Evolutionary conservation across 495 filamentous ascomycete species (phyloP), one percentile per base, ranked within the genome.

Genomic region (Hypoxylon perforatum): DNA sequence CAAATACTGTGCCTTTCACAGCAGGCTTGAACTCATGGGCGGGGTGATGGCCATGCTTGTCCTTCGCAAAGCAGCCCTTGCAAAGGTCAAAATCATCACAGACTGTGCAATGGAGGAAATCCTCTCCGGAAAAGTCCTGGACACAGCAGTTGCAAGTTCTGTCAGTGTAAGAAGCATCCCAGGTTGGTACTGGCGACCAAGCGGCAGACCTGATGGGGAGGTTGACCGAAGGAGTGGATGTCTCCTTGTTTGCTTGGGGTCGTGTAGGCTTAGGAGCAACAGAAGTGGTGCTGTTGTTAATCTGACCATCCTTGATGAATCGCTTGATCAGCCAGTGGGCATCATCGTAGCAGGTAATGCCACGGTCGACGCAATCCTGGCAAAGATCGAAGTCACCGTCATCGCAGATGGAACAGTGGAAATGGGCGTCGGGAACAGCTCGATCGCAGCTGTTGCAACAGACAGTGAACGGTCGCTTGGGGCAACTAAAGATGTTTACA

Each of bases 21-120:
- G 86, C 90, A 15, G 89, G 79, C 41, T 79, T 78, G 73, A 99
- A 97, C 30, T 81, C 86, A 72, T 99, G 95, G 61, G 85, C 90
- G 52, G 95, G 95, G 73, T 99, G 91, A 72, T 99, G 95, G 39
- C 96, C 96, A 71, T 99, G 95, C 67, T 87, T 87, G 74, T 89
- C 83, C 45, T 79, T 83, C 50, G 87, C 77, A 39, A 94, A 91
- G 79, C 95, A 99, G 25, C 78, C 75, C 56, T 92, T 83, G 84
- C 95, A 99, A 28, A 99, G 87, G 70, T 98, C 94, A 74, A 87
- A 98, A 77, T 98, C 94, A 3, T 91, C 89, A 74, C 95, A 99
- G 41, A 83, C 80, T 9, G 80, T 85, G 84, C 95, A 99, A 59
- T 91, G 92, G 57, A 97, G 88, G 73, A 97, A 93, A 48, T 91